These are phyloP conservation scores for Clarireedia monteithiana DNA, from an alignment of 2,329 filamentous ascomycete species.

Conservation along the genomic window DNA sequence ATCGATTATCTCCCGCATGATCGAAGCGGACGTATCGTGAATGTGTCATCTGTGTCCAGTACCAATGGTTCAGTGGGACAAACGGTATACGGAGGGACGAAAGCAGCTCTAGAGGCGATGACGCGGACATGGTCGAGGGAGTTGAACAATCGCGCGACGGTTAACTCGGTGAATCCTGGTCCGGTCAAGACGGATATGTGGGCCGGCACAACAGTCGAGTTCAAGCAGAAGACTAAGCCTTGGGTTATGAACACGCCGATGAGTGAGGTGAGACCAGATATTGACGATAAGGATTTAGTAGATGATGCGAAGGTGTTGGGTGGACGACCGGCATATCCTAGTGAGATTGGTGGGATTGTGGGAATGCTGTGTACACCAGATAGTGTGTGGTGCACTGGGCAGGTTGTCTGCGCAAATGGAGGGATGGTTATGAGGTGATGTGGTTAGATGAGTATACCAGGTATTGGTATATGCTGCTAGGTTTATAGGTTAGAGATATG, in stretches of 20 bases:
- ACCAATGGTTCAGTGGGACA: constrained; percentile 50
- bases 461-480: neutral
- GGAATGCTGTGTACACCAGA: constrained; percentile 68
- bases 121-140: constrained; percentile 61
- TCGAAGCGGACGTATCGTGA: constrained; percentile 57
- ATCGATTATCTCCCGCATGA: constrained; percentile 62
- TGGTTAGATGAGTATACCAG: neutral
- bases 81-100: constrained; percentile 57
- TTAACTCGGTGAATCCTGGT: constrained; percentile 59
- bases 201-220: constrained; percentile 44
- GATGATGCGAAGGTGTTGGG: constrained; percentile 47
- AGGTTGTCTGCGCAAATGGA: constrained; percentile 73
- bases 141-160: constrained; percentile 51
- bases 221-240: constrained; percentile 50
- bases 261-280: constrained; percentile 48
- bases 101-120: constrained; percentile 61
- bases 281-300: constrained; percentile 57
- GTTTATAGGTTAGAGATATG: neutral
- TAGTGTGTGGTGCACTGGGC: constrained; percentile 70
- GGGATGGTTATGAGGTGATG: constrained; percentile 50
- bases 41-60: constrained; percentile 50
- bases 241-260: constrained; percentile 59
- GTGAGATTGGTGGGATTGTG: constrained; percentile 68
- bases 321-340: constrained; percentile 54
- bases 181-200: constrained; percentile 64